Conservation (phyloP, 768 basidiomycete species). For the Strobilomyces confusus region DNA sequence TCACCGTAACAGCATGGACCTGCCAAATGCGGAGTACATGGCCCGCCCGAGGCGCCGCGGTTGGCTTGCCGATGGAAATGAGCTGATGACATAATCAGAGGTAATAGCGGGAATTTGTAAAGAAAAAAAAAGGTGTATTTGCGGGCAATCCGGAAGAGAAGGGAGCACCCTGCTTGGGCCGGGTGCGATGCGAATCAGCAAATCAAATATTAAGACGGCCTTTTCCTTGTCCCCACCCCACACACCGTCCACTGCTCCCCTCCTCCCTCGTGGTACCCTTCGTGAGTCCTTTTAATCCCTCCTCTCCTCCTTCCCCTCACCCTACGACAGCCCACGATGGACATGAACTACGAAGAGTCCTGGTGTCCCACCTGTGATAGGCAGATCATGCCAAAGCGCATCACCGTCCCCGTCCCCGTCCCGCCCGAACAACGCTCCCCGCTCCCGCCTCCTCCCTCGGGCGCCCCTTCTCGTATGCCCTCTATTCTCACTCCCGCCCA, state of each 20-base stretch:
- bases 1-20: conserved; percentile 23
- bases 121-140: conserved; percentile 19
- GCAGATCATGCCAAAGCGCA: conserved; percentile 77
- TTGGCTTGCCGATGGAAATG: conserved; percentile 26
- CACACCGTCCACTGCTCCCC: conserved; percentile 9
- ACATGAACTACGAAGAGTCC: conserved; percentile 54
- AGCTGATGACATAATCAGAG: conserved; percentile 25
- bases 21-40: conserved; percentile 12
- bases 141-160: conserved; percentile 27
- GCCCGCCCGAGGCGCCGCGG: conserved; percentile 33
- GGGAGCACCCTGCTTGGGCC: conserved; percentile 13
- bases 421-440: conserved; percentile 22
- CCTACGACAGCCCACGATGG: conserved; percentile 23
- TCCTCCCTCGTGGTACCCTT: neutral
- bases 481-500: neutral
- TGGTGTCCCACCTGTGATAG: conserved; percentile 82
- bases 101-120: conserved; percentile 32
- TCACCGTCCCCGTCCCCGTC: conserved; percentile 42
- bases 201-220: conserved; percentile 38
- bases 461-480: conserved; percentile 37
- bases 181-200: conserved; percentile 34
- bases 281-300: conserved; percentile 9
- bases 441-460: too few species aligned
- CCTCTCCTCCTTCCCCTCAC: conserved; percentile 1
- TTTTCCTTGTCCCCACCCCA: conserved; percentile 25